phyloP scores from a whole-genome alignment of 805 yeast species.

The Metschnikowia gruessii region DNA sequence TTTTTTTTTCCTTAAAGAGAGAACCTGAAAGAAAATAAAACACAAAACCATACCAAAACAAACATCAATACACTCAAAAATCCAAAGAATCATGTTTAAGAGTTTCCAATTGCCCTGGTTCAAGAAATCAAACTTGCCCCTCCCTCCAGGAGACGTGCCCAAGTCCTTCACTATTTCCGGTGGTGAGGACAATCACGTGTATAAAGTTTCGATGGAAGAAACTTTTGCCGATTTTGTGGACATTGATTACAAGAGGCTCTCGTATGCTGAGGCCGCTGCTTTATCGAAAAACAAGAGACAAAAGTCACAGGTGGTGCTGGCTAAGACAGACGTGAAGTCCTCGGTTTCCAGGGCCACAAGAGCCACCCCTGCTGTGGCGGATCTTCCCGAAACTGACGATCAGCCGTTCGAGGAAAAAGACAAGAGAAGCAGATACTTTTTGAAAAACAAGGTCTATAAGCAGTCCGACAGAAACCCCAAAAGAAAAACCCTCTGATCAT shows the following conservation, averaged over 20 bases:
- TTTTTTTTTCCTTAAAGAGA: not conserved
- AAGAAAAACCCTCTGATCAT: slow-evolving; percentile 2
- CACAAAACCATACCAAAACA: not conserved
- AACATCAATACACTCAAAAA: not conserved
- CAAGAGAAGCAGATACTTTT: slow-evolving; percentile 23
- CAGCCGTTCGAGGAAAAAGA: slow-evolving; percentile 14
- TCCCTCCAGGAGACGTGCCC: slow-evolving; percentile 21
- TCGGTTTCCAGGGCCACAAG: not conserved
- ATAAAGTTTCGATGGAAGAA: slow-evolving; percentile 36
- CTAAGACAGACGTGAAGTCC: not conserved
- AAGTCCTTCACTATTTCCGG: slow-evolving; percentile 31
- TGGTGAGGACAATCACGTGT: slow-evolving; percentile 24
- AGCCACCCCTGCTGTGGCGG: not conserved
- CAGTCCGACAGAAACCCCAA: slow-evolving; percentile 16
- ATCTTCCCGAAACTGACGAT: slow-evolving; percentile 8
- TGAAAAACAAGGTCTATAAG: slow-evolving; percentile 21
- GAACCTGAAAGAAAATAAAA: not conserved
- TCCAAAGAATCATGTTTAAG: slow-evolving; percentile 13
- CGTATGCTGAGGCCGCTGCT: slow-evolving; percentile 46
- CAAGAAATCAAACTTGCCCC: slow-evolving; percentile 9
- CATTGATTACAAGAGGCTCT: slow-evolving; percentile 33
- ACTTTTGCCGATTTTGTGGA: slow-evolving; percentile 36
- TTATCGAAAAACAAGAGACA: slow-evolving; percentile 26
- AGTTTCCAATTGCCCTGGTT: slow-evolving; percentile 16
- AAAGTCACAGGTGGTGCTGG: slow-evolving; percentile 13